A percentile compares a stretch with the other conserved stretches of the same genome.
Conservation (phyloP, 805 yeast genomes). For the Brettanomyces nanus region DNA sequence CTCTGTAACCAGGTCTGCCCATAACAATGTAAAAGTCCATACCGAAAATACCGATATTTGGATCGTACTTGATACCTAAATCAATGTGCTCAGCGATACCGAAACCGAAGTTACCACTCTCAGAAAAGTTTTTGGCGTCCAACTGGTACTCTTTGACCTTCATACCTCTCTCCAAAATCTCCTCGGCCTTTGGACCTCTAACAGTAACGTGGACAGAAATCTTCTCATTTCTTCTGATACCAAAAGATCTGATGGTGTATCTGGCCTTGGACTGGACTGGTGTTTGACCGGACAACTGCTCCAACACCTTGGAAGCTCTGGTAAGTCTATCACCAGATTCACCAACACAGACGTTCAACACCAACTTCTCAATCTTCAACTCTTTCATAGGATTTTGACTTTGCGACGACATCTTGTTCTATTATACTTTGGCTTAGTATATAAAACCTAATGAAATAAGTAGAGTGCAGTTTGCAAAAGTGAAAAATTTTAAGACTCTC, state of each 20-base stretch:
- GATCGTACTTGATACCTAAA: constrained; percentile 99
- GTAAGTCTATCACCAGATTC: constrained; percentile 99
- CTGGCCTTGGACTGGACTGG: constrained; percentile 99
- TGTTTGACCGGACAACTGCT: constrained; percentile 99
- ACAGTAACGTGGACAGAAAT: constrained; percentile 98
- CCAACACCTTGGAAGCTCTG: constrained; percentile 99
- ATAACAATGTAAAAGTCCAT: constrained; percentile 99
- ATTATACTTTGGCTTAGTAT: no score
- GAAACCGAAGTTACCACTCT: constrained; percentile 99
- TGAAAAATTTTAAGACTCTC: no score
- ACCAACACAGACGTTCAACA: constrained; percentile 99
- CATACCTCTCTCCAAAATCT: constrained; percentile 98
- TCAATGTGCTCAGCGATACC: constrained; percentile 99
- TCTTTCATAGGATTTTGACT: constrained; percentile 99
- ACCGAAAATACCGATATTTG: constrained; percentile 99
- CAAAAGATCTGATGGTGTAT: constrained; percentile 99
- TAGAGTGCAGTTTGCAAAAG: no score
- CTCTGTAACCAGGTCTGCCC: constrained; percentile 99
- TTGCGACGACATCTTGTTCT: no score
- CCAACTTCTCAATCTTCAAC: constrained; percentile 97
- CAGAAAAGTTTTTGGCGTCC: constrained; percentile 89
- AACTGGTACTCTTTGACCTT: constrained; percentile 99
- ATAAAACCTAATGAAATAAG: no score
- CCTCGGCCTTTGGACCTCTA: constrained; percentile 99
- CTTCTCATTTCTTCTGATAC: constrained; percentile 99